Conservation (phyloP, 176 grass and related monocot species). For the Eleusine coracana region DNA sequence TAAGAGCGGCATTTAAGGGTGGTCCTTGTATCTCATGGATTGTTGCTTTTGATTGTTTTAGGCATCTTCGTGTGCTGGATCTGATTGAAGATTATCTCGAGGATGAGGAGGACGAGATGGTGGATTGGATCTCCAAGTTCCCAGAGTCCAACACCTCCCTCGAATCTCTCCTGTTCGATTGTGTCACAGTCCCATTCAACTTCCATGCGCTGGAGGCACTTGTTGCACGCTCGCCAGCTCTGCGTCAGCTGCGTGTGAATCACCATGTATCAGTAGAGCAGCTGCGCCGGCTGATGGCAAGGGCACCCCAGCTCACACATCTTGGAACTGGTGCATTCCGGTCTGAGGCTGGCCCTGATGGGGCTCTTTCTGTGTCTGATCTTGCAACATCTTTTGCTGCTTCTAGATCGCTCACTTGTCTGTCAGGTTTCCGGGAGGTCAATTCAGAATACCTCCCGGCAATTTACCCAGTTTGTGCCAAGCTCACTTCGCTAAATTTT, state of each 20-base stretch:
- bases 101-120: conserved; percentile 67
- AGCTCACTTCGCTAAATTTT: conserved; percentile 82
- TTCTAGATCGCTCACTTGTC: conserved; percentile 64
- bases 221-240: conserved; percentile 58
- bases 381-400: conserved; percentile 62
- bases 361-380: conserved; percentile 45
- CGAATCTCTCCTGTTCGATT: conserved; percentile 78
- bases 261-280: conserved; percentile 75
- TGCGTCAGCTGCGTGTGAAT: conserved; percentile 66
- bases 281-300: conserved; percentile 68
- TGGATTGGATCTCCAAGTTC: conserved; percentile 93
- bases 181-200: conserved; percentile 62
- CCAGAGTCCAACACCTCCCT: conserved; percentile 63
- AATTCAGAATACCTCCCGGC: conserved; percentile 64
- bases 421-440: conserved; percentile 80
- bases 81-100: conserved; percentile 79
- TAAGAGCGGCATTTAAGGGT: not conserved
- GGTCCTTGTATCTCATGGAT: conserved; percentile 26
- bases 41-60: conserved; percentile 36
- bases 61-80: conserved; percentile 80
- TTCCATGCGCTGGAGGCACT: conserved; percentile 84
- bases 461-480: conserved; percentile 71
- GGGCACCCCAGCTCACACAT: conserved; percentile 76
- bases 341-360: conserved; percentile 50
- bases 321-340: conserved; percentile 86